A percentile compares a stretch with the other conserved stretches of the same genome.
These are phyloP conservation scores for Leishmania aethiopica DNA, from an alignment of 208 protist species.

Conservation along the genomic window DNA sequence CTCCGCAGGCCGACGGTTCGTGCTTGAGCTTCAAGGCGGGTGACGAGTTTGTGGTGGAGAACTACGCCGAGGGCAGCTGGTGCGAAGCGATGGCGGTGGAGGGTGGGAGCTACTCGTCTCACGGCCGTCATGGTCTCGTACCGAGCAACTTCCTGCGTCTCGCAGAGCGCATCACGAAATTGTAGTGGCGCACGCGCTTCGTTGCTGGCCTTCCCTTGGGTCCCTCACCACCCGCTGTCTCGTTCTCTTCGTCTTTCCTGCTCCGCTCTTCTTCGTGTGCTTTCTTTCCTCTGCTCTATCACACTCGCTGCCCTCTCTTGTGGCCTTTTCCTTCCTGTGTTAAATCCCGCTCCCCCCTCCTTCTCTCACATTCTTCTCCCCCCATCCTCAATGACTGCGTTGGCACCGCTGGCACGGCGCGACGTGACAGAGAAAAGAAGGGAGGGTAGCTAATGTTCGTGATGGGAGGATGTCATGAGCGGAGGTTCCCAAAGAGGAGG, in stretches of 20 bases:
- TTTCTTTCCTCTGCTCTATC: neutral
- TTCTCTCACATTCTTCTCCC: neutral
- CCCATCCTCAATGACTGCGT: neutral
- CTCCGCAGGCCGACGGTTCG: constrained; percentile 32
- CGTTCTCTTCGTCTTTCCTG: neutral
- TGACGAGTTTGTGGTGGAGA: constrained; percentile 81
- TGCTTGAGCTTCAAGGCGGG: constrained; percentile 75
- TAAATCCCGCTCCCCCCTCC: neutral
- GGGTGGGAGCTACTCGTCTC: constrained; percentile 21
- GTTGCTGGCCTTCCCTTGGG: neutral
- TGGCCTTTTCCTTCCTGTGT: neutral
- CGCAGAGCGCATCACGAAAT: constrained; percentile 52
- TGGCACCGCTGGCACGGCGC: neutral
- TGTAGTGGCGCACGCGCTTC: constrained; percentile 13
- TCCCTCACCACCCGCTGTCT: neutral
- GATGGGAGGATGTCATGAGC: neutral
- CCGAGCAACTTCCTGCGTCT: constrained; percentile 80
- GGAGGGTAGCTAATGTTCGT: neutral
- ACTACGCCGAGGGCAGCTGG: constrained; percentile 72
- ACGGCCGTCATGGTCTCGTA: constrained; percentile 45
- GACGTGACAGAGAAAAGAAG: too few species aligned
- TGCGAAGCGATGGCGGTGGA: constrained; percentile 57
- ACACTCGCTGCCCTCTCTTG: neutral
- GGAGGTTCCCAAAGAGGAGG: neutral
- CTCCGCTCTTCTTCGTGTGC: neutral